phyloP scores from a whole-genome alignment of 345 rosid species.

The Eucalyptus urophylla region DNA sequence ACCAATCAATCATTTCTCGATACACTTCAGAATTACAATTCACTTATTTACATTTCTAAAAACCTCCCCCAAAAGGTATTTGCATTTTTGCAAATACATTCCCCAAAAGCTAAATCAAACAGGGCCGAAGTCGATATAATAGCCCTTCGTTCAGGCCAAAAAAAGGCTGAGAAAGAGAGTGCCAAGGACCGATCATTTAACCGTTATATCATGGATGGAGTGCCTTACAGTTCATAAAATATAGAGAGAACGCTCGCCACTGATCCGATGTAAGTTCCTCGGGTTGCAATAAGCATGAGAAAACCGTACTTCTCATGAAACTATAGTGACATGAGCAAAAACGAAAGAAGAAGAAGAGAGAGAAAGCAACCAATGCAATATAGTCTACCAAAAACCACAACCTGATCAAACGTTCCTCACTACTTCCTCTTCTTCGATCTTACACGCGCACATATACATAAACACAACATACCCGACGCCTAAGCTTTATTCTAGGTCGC shows the following conservation, averaged over 20 bases:
- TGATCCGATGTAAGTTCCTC: background rate
- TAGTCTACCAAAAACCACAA: background rate
- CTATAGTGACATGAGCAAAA: background rate
- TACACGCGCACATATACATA: background rate
- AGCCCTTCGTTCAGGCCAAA: background rate
- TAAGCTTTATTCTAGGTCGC: background rate
- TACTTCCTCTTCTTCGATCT: background rate
- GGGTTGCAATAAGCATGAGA: background rate
- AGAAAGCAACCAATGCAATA: background rate
- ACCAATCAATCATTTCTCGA: too few relatives aligned
- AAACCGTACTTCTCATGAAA: background rate
- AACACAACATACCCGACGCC: background rate
- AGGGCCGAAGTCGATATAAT: rapidly evolving
- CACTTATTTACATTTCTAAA: too few relatives aligned
- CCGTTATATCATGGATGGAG: background rate
- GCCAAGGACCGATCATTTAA: background rate
- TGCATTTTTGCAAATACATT: too few relatives aligned
- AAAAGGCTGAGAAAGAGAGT: background rate
- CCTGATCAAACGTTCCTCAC: background rate
- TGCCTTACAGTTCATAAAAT: background rate
- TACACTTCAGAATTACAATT: too few relatives aligned
- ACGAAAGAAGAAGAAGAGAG: background rate
- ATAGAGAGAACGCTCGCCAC: background rate
- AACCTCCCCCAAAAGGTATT: too few relatives aligned
- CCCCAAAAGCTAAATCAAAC: too few relatives aligned